Percentiles rank a stretch among this genome's conserved stretches.
These are phyloP conservation scores for Fragaria nilgerrensis DNA, from an alignment of 306 rosid genomes.

Conservation along the genomic window DNA sequence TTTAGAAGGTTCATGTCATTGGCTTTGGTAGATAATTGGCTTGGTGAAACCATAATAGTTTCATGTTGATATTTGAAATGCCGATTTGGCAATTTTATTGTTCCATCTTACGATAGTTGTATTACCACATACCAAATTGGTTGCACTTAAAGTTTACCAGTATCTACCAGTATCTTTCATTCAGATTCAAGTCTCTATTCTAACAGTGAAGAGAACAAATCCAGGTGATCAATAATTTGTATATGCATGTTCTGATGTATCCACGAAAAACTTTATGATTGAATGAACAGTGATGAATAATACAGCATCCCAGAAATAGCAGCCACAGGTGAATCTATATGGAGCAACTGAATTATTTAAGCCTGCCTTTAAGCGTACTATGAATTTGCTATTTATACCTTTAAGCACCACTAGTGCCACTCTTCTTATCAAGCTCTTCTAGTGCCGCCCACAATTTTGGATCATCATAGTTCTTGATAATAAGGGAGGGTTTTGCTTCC, in stretches of 20 bases:
- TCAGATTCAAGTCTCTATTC: background rate
- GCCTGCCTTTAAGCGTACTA: background rate
- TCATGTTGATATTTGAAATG: too few species aligned
- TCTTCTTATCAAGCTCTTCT: constrained; percentile 76
- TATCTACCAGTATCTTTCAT: background rate
- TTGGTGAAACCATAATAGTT: too few species aligned
- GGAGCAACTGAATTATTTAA: constrained; percentile 1
- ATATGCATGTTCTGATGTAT: background rate
- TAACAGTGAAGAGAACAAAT: background rate
- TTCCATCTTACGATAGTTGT: too few species aligned
- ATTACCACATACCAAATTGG: background rate
- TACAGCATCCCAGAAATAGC: background rate
- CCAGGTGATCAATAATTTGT: too few species aligned
- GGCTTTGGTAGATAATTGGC: too few species aligned
- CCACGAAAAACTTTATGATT: background rate
- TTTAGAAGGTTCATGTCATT: too few species aligned
- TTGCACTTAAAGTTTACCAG: too few species aligned
- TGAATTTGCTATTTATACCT: background rate
- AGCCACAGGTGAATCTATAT: background rate
- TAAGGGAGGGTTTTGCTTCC: constrained; percentile 72
- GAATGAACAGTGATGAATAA: background rate
- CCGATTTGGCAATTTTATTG: too few species aligned
- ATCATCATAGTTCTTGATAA: constrained; percentile 72
- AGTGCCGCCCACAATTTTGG: constrained; percentile 81
- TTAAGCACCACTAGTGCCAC: constrained; percentile 36